Conservation (phyloP, 768 basidiomycete species). For the Lactarius psammicola region DNA sequence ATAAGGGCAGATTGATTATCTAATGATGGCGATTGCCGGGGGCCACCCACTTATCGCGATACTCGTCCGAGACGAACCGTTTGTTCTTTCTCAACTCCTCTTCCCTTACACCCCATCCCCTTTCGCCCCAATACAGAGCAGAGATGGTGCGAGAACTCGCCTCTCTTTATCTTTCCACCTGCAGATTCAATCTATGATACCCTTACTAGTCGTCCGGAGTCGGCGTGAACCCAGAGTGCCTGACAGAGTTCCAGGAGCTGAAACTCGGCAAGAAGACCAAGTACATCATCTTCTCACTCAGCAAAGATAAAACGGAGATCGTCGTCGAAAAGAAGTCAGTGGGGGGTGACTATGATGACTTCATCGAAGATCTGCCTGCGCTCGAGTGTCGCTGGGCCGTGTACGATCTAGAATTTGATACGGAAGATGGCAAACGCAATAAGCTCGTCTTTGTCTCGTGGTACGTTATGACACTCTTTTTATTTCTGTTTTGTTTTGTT, state of each 20-base stretch:
- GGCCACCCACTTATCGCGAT: conserved; percentile 19
- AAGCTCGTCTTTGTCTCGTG: conserved; percentile 85
- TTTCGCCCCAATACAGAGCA: conserved; percentile 5
- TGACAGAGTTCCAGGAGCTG: conserved; percentile 59
- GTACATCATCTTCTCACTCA: conserved; percentile 82
- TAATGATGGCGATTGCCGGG: conserved; percentile 24
- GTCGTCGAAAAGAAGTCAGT: conserved; percentile 66
- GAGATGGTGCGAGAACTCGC: conserved; percentile 24
- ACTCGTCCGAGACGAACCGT: not conserved
- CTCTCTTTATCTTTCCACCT: not conserved
- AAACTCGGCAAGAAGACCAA: conserved; percentile 76
- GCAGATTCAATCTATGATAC: conserved; percentile 1
- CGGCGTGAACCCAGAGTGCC: conserved; percentile 54
- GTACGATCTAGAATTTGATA: conserved; percentile 86
- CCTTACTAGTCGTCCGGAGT: conserved; percentile 62
- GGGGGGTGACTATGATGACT: conserved; percentile 61
- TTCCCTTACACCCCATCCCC: not conserved
- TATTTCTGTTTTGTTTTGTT: not conserved
- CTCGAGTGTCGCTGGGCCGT: conserved; percentile 83
- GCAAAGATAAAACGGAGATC: conserved; percentile 62
- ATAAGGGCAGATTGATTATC: conserved; percentile 20
- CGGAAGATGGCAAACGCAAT: conserved; percentile 73
- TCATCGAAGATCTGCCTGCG: conserved; percentile 71
- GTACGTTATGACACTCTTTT: conserved; percentile 42
- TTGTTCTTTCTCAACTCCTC: not conserved